Evolutionary conservation across 352 stramenopile species (phyloP), one percentile per base, ranked within the genome.

Genomic region (Pythium volutum): DNA sequence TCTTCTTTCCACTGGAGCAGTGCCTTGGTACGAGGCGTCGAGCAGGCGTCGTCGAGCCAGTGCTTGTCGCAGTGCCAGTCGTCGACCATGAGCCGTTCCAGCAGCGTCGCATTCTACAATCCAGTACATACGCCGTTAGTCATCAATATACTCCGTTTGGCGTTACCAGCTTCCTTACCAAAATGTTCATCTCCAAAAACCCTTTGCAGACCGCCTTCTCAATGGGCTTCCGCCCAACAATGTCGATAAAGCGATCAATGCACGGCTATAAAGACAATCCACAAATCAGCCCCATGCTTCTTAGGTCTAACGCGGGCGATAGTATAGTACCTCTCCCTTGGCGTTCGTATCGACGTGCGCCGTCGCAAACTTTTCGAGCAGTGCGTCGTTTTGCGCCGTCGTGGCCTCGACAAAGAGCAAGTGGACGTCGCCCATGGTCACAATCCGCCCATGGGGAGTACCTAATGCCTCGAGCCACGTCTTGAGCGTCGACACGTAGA

Each of bases 151-250:
- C 18, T 7, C 36, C 36, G 8, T 34, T n/a, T 43, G 27, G 34
- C 39, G 29, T 31, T 3, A 22, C n/a, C 4, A 25, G n/a, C 20
- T n/a, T n/a, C 7, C 76, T 34, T 65, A 91, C 83, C 73, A 93
- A 60, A 26, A 92, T 70, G 54, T 91, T 84, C 79, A 93, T 91
- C 60, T 93, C 84, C 29, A 87, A 58, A 43, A 93, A 91, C 0
- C 80, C 81, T 42, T 84, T 90, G 72, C 78, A 88, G 3, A 63
- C 50, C 2, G 59, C 62, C 7, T 18, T 57, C 2, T 70, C 41
- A 49, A 90, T 75, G 4, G 51, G 48, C 53, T 90, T 86, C 3
- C 74, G 62, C 0, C 80, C 84, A 6, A 93, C 69, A 0, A 91
- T 62, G 47, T 93, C 84, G 23, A 91, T 84, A 46, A 92, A 92